Evolutionary conservation across 2,329 filamentous ascomycete genomes (phyloP), one percentile per base, ranked within the genome.

Genomic region (Stromatinia cepivora): DNA sequence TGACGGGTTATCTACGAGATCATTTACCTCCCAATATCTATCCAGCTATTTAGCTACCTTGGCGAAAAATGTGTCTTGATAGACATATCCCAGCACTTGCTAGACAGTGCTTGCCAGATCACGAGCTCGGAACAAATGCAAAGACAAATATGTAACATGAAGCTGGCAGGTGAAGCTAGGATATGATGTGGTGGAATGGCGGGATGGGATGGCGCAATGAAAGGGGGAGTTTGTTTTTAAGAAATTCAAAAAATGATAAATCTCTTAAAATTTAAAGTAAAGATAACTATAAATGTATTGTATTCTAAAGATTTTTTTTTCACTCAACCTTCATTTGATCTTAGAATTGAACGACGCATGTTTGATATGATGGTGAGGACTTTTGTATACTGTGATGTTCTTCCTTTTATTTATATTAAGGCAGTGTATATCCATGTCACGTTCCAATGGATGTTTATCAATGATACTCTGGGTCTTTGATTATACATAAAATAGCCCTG

Each of bases 221-320:
- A 31, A 48, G 42, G 58, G 39, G 20, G 42, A 17, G 46, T 34
- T 25, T 34, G 20, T 10, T 57, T 57, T 48, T 39, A 3, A 57
- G 54, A 57, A 57, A 57, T 39, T 39, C 46, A 57, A 57, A 34
- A 57, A 57, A 57, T 39, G 20, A n/a, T n/a, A 57, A 57, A 57
- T 36, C 10, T 57, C 31, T 57, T 57, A 50, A 63, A 62, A 52
- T 20, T 36, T 39, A 36, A 36, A 57, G 13, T 57, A 36, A 57
- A 57, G 31, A 36, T 57, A 57, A 34, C 9, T 57, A 57, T 57
- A 57, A 57, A n/a, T 39, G 31, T 57, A 57, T 57, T 57, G 31
- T 57, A 57, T 57, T 57, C 20, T 57, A 39, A 36, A 36, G 20
- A n/a, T 36, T n/a, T 57, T 57, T n/a, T 57, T 42, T 3, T 7